phyloP scores from a whole-genome alignment of 2,329 filamentous ascomycete species.

The Hortaea sp. region DNA sequence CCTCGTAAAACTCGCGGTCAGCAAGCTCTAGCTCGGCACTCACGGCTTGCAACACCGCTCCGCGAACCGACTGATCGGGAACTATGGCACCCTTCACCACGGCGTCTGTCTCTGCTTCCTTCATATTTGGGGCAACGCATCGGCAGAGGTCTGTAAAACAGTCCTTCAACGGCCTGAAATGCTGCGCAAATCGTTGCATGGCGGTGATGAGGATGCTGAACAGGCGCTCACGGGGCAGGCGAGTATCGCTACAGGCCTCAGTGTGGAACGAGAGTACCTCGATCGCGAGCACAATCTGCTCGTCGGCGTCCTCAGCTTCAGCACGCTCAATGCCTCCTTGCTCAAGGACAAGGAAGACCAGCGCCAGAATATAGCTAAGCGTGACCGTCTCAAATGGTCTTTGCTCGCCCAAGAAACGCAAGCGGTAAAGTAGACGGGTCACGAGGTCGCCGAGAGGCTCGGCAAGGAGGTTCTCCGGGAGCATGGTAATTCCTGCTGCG shows the following conservation, averaged over 20 bases:
- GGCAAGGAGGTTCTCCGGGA: conserved; percentile 61
- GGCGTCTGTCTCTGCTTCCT: conserved; percentile 57
- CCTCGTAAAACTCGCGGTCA: conserved; percentile 73
- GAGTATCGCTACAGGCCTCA: conserved; percentile 61
- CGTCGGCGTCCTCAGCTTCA: conserved; percentile 66
- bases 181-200: conserved; percentile 82
- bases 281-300: conserved; percentile 78
- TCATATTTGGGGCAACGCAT: conserved; percentile 75
- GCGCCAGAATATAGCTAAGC: conserved; percentile 74
- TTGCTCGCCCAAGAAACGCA: conserved; percentile 85
- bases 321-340: conserved; percentile 66
- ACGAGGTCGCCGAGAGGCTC: conserved; percentile 74
- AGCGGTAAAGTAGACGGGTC: conserved; percentile 78
- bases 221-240: conserved; percentile 66
- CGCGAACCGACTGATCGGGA: conserved; percentile 67
- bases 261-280: conserved; percentile 88
- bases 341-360: conserved; percentile 68
- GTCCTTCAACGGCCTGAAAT: conserved; percentile 92
- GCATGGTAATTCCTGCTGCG: conserved; percentile 60
- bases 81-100: conserved; percentile 74
- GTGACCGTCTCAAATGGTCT: conserved; percentile 86
- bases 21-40: conserved; percentile 86
- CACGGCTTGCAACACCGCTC: conserved; percentile 78
- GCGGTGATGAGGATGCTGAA: conserved; percentile 62
- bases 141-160: conserved; percentile 79